Evolutionary conservation across 2,329 filamentous ascomycete genomes (phyloP), one percentile per base, ranked within the genome.

Genomic region (Alternaria ethzedia): DNA sequence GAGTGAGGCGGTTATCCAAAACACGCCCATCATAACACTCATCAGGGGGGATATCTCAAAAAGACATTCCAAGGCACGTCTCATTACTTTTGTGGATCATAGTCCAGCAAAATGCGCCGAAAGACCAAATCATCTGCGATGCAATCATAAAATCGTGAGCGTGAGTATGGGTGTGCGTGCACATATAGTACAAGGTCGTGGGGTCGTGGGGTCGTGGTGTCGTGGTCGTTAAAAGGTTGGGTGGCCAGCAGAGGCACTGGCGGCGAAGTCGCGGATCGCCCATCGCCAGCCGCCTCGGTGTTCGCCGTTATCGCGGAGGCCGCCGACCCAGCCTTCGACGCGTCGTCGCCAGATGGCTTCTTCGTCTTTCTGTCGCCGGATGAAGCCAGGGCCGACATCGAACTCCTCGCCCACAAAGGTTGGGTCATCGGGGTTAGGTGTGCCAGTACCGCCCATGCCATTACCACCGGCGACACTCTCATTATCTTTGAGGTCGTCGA

Each of bases 361-460:
- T 81, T 99, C 96, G 74, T 95, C 93, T 63, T 92, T 87, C 77
- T 98, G 95, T 67, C 94, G 86, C 72, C 90, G 87, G 67, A 98
- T 90, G 76, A 98, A 99, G 79, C 96, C 93, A 4, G 95, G 96
- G 0, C 96, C 96, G 59, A 99, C 93, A 77, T 99, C 96, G 74
- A 99, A 99, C 78, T 99, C 96, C 80, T 99, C 96, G 56, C 93
- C 93, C 12, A 97, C 92, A 80, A 80, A 78, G n/a, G 75, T 68
- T 44, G 73, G 66, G 17, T 80, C 78, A 17, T 79, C 71, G 23
- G 63, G 54, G 41, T 69, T 67, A 15, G 70, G 58, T 47, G 68
- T 69, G 12, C 70, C 70, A 36, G 59, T 63, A 26, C 66, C 66
- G 49, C 68, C 69, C 25, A 66, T 65, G 23, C 68, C 71, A 50